Evolutionary conservation across 352 stramenopile genomes (phyloP), one percentile per base, ranked within the genome.

Genomic region (Albugo candida): DNA sequence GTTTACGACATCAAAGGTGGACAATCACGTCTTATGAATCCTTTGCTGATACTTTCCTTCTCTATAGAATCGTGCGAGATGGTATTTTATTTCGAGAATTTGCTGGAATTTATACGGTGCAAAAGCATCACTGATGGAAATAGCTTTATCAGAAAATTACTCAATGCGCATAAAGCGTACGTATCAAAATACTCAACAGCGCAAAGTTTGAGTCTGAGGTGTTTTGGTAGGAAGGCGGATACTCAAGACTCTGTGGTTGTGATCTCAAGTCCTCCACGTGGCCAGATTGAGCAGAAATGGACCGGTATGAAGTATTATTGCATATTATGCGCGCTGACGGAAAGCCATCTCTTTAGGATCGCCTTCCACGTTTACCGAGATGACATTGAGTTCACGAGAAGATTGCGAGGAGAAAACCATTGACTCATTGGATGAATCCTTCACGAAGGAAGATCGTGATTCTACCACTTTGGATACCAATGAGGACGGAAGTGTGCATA

Each of bases 31-130:
- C 3, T 3, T 31, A 31, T n/a, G n/a, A n/a, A n/a, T n/a, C n/a
- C n/a, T n/a, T n/a, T n/a, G n/a, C n/a, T n/a, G n/a, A n/a, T n/a
- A n/a, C n/a, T n/a, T 3, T 31, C 24, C 3, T 31, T 31, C 8
- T 31, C 3, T 47, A 36, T 41, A 85, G 70, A 74, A 44, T 19
- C 83, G 24, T 85, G 71, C 48, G 73, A 68, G 3, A 48, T 66
- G 12, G 60, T 79, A 8, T 64, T 83, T 49, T 81, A 67, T 48
- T 85, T 85, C 34, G 65, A 85, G 18, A 54, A 81, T 24, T 53
- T 65, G 41, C 42, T 81, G 21, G 64, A 80, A 43, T 73, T 73
- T 31, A 72, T 61, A 19, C 70, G 70, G 24, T 85, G 73, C 24
- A 60, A 64, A 21, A 85, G 70, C 53, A 64, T 81, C 41, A 52